These are phyloP conservation scores for Erodium chrysanthum DNA, from an alignment of 441 rosid genomes.

Conservation along the genomic window DNA sequence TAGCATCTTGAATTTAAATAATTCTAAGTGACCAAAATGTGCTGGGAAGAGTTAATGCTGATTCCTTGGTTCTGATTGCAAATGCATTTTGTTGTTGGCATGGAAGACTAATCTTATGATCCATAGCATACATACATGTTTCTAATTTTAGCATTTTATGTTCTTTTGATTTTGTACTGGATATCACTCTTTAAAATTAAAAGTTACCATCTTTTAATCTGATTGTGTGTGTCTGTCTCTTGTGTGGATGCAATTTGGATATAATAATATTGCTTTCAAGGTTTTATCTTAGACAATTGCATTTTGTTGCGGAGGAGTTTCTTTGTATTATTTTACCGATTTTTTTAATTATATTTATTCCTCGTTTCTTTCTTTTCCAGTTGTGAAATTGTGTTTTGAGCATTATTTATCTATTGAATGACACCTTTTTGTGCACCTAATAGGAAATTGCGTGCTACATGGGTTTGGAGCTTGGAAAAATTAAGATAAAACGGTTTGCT, in stretches of 20 bases:
- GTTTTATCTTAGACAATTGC: not conserved
- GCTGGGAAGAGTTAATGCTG: not conserved
- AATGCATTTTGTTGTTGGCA: not conserved
- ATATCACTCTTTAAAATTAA: not conserved
- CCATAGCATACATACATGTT: not conserved
- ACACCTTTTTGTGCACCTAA: not conserved
- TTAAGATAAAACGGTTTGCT: constrained; percentile 80
- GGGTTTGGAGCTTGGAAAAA: constrained; percentile 89
- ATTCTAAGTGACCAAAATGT: not conserved
- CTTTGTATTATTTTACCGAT: not conserved
- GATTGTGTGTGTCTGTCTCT: not conserved
- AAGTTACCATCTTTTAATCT: not conserved
- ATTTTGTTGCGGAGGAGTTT: not conserved
- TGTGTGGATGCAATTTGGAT: not conserved
- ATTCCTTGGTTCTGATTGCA: not conserved
- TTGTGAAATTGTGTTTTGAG: not conserved
- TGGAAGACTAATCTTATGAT: not conserved
- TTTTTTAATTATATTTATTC: not conserved
- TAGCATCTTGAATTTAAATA: not conserved
- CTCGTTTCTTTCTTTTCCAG: not conserved
- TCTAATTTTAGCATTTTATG: not conserved
- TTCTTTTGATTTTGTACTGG: not conserved
- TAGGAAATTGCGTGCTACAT: constrained; percentile 85
- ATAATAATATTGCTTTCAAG: not conserved
- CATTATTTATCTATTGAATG: not conserved